Evolutionary conservation across 164 flowering plant genomes (phyloP), one percentile per base, ranked within the genome.

Genomic region (Buxus sempervirens): DNA sequence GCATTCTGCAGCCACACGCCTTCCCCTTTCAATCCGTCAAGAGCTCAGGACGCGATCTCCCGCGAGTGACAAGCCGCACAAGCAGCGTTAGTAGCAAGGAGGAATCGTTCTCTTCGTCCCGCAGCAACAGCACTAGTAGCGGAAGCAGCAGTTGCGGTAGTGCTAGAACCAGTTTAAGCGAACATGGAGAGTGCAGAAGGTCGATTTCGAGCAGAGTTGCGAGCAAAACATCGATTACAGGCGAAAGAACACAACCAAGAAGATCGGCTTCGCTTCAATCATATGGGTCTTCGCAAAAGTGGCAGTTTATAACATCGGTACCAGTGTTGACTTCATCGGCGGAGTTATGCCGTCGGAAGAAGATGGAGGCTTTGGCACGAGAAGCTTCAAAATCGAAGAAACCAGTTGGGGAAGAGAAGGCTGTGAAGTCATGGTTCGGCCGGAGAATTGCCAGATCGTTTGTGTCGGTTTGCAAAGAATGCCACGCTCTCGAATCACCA

Each of bases 401-500:
- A 64, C 24, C 58, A 18, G 60, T 36, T 5, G 60, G 38, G 58
- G 49, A 45, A 42, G 27, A 27, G 72, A 68, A 9, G 9, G 58
- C 51, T 6, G 69, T 5, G 24, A 56, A 64, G 45, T 62, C 71
- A 8, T 73, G 88, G 79, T 55, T 78, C 54, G 73, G 73, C 22
- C 24, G 67, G 80, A 82, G 77, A 72, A 32, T 86, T 70, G 70
- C 89, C 54, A 65, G 78, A 68, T 75, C 81, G 19, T 69, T 89
- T 63, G 49, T 88, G 56, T 70, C 76, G 15, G 77, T 80, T 1
- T 91, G 97, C 72, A 77, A 73, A 72, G 80, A 78, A 64, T 91
- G 93, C 56, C 97, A 89, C 62, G 86, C 91, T 25, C 83, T 91
- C 58, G 83, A 83, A 63, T 85, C 90, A 24, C 70, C 84, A 2